Conservation (phyloP, 495 filamentous ascomycete genomes). For the Penicillium fimorum region DNA sequence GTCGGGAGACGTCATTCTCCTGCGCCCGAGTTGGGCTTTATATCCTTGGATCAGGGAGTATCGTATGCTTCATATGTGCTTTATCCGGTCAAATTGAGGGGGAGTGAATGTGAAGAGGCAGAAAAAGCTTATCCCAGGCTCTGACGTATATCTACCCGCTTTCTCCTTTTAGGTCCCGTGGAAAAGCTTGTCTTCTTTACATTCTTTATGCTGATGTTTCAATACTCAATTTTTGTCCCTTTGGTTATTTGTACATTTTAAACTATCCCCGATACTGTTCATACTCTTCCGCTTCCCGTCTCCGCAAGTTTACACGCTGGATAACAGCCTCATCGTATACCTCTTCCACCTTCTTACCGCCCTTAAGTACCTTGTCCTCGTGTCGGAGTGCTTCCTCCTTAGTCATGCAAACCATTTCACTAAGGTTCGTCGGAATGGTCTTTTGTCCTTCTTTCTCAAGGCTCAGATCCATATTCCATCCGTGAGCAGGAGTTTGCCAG, state of each 20-base stretch:
- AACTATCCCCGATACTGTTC: constrained; percentile 46
- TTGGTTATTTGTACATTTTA: not conserved
- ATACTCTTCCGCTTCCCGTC: constrained; percentile 59
- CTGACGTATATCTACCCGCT: constrained; percentile 9
- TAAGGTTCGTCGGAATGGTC: constrained; percentile 58
- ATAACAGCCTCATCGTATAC: constrained; percentile 67
- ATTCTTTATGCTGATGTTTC: not conserved
- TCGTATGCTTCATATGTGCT: not conserved
- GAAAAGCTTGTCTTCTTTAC: not conserved
- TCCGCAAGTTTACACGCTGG: constrained; percentile 59
- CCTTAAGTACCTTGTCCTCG: constrained; percentile 75
- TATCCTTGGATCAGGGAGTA: not conserved
- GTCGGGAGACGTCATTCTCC: not conserved
- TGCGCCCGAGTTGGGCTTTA: not conserved
- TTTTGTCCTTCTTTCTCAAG: constrained; percentile 65
- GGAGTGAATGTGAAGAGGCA: not conserved
- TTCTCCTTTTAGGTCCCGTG: not conserved
- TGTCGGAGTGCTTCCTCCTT: constrained; percentile 87
- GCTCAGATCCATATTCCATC: constrained; percentile 41
- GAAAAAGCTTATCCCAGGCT: not conserved
- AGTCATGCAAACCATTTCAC: constrained; percentile 89
- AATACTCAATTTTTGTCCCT: not conserved
- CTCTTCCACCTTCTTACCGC: constrained; percentile 62
- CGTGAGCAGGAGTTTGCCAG: constrained; percentile 64
- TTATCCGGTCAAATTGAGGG: not conserved